These are phyloP conservation scores for Gymnopilus dilepis DNA, from an alignment of 768 basidiomycete species.

Conservation along the genomic window DNA sequence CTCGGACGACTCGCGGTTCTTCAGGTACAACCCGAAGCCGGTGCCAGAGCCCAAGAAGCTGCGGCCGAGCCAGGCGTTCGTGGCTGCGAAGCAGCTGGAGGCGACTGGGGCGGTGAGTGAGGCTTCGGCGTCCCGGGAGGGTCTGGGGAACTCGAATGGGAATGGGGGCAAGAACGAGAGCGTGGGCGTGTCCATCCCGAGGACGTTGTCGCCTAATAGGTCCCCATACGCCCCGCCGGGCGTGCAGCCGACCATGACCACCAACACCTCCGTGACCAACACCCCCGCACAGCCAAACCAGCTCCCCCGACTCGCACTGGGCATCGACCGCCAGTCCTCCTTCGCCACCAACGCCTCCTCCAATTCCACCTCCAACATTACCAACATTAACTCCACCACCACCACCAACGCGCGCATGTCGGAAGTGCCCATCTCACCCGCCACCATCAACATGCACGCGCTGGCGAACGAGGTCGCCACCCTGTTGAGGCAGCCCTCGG, in stretches of 20 bases:
- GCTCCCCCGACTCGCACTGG: neutral
- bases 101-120: neutral
- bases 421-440: neutral
- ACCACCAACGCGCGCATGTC: neutral
- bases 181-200: neutral
- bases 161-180: neutral
- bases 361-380: too few relatives aligned
- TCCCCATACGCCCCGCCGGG: constrained; percentile 2
- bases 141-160: neutral
- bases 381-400: too few relatives aligned
- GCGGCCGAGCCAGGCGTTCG: constrained; percentile 16
- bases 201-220: constrained; percentile 2
- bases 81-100: constrained; percentile 15
- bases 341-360: constrained; percentile 3
- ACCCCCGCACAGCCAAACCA: neutral
- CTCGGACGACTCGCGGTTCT: constrained; percentile 20
- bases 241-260: neutral
- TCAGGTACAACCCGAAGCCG: constrained; percentile 21
- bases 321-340: constrained; percentile 12
- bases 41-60: constrained; percentile 1
- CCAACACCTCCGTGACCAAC: too few relatives aligned
- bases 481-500: constrained; percentile 13
- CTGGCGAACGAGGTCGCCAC: constrained; percentile 26
- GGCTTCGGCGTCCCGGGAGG: neutral
- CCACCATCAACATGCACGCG: constrained; percentile 21